Percentiles rank a stretch among this genome's conserved stretches.
Evolutionary conservation across 768 basidiomycete species (phyloP).

Genomic region (Russula emetica): DNA sequence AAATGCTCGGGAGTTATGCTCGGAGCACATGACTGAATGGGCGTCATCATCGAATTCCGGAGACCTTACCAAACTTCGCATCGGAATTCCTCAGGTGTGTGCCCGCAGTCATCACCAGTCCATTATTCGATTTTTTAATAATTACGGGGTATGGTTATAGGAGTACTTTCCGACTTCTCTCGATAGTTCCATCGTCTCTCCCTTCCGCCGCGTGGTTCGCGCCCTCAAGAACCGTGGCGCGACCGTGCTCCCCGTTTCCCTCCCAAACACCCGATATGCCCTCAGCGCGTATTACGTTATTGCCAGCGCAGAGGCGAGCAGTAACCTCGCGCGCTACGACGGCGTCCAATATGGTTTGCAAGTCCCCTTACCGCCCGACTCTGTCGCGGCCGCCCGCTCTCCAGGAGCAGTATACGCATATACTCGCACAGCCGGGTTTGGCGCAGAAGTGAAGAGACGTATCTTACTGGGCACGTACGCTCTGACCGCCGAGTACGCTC

Average conservation of each 20-base stretch:
- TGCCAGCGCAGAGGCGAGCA: conserved; percentile 89
- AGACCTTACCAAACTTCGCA: conserved; percentile 51
- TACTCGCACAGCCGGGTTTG: conserved; percentile 69
- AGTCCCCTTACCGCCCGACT: conserved; percentile 40
- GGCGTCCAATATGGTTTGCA: conserved; percentile 78
- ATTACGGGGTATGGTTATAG: conserved; percentile 31
- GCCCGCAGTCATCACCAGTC: conserved; percentile 10
- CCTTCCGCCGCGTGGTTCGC: conserved; percentile 45
- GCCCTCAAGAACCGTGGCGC: conserved; percentile 55
- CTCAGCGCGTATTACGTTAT: conserved; percentile 96
- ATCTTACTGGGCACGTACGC: conserved; percentile 90
- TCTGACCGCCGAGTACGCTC: conserved; percentile 79
- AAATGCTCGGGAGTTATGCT: conserved; percentile 33
- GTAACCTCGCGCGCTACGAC: conserved; percentile 86
- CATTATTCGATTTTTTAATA: background rate
- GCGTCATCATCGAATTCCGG: background rate
- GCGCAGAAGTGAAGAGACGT: conserved; percentile 78
- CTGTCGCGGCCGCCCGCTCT: conserved; percentile 44
- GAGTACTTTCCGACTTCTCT: conserved; percentile 82
- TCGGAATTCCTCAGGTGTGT: conserved; percentile 75
- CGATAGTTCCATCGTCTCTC: conserved; percentile 41
- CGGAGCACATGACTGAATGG: conserved; percentile 14
- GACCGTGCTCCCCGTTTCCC: conserved; percentile 61
- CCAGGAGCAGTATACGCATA: conserved; percentile 58
- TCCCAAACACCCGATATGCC: conserved; percentile 66